Percentiles rank a stretch among this genome's conserved stretches.
These are phyloP conservation scores for Glycine tomentella DNA, from an alignment of 306 rosid species.

Conservation along the genomic window DNA sequence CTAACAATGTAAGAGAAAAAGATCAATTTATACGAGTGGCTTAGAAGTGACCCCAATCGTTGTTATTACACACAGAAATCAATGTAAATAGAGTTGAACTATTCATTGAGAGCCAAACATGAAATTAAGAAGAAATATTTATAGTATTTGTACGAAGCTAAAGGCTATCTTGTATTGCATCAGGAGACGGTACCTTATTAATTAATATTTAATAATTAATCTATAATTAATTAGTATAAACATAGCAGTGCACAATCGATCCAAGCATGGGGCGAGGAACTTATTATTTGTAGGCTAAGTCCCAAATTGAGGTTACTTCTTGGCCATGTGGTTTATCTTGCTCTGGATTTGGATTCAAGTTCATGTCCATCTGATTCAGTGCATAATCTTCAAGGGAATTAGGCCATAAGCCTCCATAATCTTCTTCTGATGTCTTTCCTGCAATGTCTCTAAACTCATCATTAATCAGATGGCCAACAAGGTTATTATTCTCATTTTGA, in stretches of 20 bases:
- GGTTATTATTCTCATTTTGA: no score
- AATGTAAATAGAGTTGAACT: constrained; percentile 46
- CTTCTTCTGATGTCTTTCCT: constrained; percentile 23
- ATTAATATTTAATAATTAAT: constrained; percentile 5
- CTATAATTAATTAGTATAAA: no score
- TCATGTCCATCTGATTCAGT: constrained; percentile 39
- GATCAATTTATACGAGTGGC: constrained; percentile 24
- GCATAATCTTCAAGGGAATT: constrained; percentile 36
- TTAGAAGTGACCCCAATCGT: constrained; percentile 19
- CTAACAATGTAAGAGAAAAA: constrained; percentile 35
- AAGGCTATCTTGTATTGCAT: constrained; percentile 1
- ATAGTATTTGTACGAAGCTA: background rate
- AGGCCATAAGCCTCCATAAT: constrained; percentile 48
- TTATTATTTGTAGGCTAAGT: constrained; percentile 31
- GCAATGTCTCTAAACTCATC: background rate
- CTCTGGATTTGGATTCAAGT: constrained; percentile 34
- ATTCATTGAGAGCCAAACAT: constrained; percentile 27
- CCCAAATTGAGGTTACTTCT: constrained; percentile 63
- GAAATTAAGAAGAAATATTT: constrained; percentile 17
- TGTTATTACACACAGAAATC: constrained; percentile 1
- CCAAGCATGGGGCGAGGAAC: background rate
- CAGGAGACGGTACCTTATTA: background rate
- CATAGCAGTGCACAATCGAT: no score
- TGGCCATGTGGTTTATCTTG: constrained; percentile 36
- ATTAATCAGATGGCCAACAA: no score